phyloP scores from a whole-genome alignment of 1,284 basidiomycete species.

The Ganoderma sinense region DNA sequence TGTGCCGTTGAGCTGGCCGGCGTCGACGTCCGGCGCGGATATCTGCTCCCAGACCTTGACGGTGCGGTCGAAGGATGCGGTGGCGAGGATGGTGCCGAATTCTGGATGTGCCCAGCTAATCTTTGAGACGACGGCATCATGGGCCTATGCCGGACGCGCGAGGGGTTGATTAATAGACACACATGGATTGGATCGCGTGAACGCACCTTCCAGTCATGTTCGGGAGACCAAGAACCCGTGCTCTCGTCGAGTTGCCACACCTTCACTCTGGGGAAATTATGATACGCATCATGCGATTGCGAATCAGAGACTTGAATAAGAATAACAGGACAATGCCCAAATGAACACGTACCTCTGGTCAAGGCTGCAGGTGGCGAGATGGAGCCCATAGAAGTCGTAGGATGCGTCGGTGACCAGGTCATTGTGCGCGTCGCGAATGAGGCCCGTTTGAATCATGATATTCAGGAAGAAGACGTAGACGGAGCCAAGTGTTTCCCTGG shows the following conservation, averaged over 20 bases:
- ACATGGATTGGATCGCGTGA: neutral
- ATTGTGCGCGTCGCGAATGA: conserved; percentile 76
- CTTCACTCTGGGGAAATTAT: conserved; percentile 70
- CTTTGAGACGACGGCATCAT: conserved; percentile 86
- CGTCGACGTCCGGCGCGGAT: conserved; percentile 46
- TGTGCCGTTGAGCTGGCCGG: conserved; percentile 43
- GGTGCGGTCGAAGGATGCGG: conserved; percentile 86
- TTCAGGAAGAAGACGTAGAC: too few species aligned
- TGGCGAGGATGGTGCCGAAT: conserved; percentile 86
- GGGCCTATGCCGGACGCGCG: conserved; percentile 62
- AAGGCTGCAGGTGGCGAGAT: conserved; percentile 77
- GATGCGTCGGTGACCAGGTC: conserved; percentile 85
- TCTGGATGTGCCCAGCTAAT: conserved; percentile 92
- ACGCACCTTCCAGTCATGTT: conserved; percentile 89
- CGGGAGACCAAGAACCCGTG: conserved; percentile 75
- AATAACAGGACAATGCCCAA: neutral
- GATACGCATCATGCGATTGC: neutral
- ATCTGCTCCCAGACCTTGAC: conserved; percentile 91
- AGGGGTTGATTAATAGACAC: neutral
- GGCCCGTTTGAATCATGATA: conserved; percentile 75
- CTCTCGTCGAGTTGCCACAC: conserved; percentile 79
- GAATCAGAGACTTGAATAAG: neutral
- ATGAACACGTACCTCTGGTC: conserved; percentile 69
- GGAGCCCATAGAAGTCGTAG: conserved; percentile 90
- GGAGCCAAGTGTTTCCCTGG: neutral